A percentile compares a stretch with the other conserved stretches of the same genome.
phyloP scores from a whole-genome alignment of 805 yeast genomes.

The Suhomyces sp. region DNA sequence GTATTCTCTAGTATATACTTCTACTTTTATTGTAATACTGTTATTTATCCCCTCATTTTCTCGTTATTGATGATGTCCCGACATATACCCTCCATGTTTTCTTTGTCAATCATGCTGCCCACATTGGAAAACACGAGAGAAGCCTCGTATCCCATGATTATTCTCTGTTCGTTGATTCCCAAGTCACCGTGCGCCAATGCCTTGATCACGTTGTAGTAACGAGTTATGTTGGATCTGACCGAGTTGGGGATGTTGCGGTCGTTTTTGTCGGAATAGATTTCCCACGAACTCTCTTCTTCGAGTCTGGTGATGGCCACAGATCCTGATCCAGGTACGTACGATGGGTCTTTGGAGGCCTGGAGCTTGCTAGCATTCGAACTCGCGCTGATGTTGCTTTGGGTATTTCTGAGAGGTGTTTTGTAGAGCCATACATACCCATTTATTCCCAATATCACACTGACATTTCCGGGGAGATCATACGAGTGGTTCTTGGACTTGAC shows the following conservation, averaged over 20 bases:
- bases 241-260: conserved; percentile 60
- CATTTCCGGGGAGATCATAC: conserved; percentile 89
- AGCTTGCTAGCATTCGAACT: conserved; percentile 28
- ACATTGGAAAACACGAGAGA: conserved; percentile 72
- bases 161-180: conserved; percentile 80
- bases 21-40: neutral
- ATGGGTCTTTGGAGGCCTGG: conserved; percentile 39
- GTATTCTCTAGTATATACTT: too few species aligned
- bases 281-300: conserved; percentile 93
- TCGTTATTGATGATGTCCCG: conserved; percentile 67
- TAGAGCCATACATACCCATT: conserved; percentile 94
- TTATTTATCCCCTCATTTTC: conserved; percentile 61
- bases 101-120: conserved; percentile 45
- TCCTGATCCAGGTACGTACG: conserved; percentile 55
- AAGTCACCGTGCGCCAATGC: conserved; percentile 82
- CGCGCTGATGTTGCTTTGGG: conserved; percentile 16
- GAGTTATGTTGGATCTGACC: conserved; percentile 68
- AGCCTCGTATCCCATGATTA: conserved; percentile 83
- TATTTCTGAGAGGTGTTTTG: conserved; percentile 48
- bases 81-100: conserved; percentile 70
- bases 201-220: conserved; percentile 80
- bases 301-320: conserved; percentile 75
- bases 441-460: conserved; percentile 86
- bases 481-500: conserved; percentile 86
- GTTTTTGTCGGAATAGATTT: conserved; percentile 87